These are phyloP conservation scores for Tylopilus felleus DNA, from an alignment of 768 basidiomycete species.

Conservation along the genomic window DNA sequence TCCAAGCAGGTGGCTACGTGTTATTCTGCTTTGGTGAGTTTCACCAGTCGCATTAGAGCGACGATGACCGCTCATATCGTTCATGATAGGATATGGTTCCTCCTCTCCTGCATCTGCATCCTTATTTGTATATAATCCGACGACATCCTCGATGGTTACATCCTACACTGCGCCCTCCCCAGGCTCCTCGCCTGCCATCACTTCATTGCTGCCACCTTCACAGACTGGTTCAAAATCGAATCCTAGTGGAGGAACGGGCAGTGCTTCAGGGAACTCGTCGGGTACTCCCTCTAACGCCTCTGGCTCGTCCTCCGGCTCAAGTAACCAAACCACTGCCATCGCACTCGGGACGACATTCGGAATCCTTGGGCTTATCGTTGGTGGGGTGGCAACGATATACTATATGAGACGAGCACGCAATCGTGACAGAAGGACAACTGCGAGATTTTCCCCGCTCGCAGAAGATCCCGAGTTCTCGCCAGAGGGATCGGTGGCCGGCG, in stretches of 20 bases:
- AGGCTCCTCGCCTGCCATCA: conserved; percentile 27
- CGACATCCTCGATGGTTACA: conserved; percentile 38
- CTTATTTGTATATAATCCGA: conserved; percentile 51
- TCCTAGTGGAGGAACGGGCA: conserved; percentile 7
- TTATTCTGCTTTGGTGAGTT: conserved; percentile 76
- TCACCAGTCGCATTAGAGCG: not conserved
- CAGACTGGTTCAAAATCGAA: conserved; percentile 26
- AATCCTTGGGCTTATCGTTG: conserved; percentile 49
- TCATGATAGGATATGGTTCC: conserved; percentile 27
- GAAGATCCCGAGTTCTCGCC: conserved; percentile 18
- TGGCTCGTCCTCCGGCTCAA: conserved; percentile 16
- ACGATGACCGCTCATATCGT: conserved; percentile 15
- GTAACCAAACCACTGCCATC: conserved; percentile 42
- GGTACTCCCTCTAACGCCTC: conserved; percentile 16
- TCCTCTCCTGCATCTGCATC: conserved; percentile 43
- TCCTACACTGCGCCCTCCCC: conserved; percentile 37
- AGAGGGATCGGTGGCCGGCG: conserved; percentile 3
- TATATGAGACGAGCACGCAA: conserved; percentile 39
- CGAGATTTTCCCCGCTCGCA: conserved; percentile 20
- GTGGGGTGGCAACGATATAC: conserved; percentile 40
- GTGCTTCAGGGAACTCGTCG: conserved; percentile 5
- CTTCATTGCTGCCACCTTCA: conserved; percentile 35
- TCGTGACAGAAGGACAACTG: not conserved
- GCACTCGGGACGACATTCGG: conserved; percentile 64
- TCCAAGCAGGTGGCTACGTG: conserved; percentile 55